Base-by-base conservation (phyloP, 805 yeast species). In the Pichia membranifaciens region DNA sequence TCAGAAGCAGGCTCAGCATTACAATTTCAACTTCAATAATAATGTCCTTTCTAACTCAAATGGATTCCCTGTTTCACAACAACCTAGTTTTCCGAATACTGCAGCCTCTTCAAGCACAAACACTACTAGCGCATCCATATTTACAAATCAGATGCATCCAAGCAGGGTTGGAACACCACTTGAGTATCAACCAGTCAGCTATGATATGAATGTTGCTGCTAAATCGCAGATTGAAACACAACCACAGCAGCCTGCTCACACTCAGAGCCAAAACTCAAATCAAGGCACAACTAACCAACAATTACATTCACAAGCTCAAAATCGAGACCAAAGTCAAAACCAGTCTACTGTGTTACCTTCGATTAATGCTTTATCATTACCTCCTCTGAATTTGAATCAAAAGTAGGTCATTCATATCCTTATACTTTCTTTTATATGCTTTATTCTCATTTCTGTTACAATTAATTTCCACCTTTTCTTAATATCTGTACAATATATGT, bases 361-460 rank as follows among this genome's bases (percentile, higher is more conserved):
- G 1, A 61, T 64, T 33, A 64, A 59, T 48, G 59, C 59, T 33
- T 51, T 64, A 36, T 57, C 65, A 15, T 48, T 64, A 45, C 68
- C 68, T 16, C 66, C 67, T 6, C 38, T 62, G 6, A 60, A 58
- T 48, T 56, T 59, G 59, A 60, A 55, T 34, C 62, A 60, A 49
- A 53, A 56, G 10, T 25, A 25, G 10, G 29, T 10, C 10, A 8
- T 25, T 25, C 29, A 10, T 25, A 7, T 25, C 29, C 10, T 10
- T 25, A 7, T 25, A 7, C 10, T 10, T 25, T 25, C 10, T 25
- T 25, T 25, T 25, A 25, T 25, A 8, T 25, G 29, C 29, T 25
- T 25, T 8, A 25, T 10, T 25, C 29, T 25, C 29, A 25, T 25
- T 25, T 25, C 29, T 25, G 29, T 25, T 25, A 25, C 29, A 25